Evolutionary conservation across 2,329 filamentous ascomycete genomes (phyloP), one percentile per base, ranked within the genome.

Genomic region (Talaromyces sp.): DNA sequence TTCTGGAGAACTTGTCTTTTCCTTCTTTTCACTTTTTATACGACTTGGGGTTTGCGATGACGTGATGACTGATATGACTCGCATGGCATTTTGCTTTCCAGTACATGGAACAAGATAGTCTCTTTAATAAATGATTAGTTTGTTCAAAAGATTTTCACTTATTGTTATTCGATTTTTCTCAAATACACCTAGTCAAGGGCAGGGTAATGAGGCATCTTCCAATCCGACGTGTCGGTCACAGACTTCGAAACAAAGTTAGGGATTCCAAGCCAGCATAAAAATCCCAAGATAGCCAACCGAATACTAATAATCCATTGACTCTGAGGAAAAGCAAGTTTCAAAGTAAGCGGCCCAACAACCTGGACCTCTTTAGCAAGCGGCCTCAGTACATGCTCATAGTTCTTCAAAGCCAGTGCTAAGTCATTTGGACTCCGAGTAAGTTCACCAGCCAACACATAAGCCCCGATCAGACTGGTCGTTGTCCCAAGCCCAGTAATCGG

Each of bases 371-470:
- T 20, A 19, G 20, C 16, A 39, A 39, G n/a, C 5, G 36, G 36
- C 13, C 17, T 39, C 16, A 39, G 6, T 16, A 3, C 17, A 3
- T 19, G 8, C 16, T 39, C 36, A 11, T 39, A 39, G 10, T 10
- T 20, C 36, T 39, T 39, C n/a, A 39, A 16, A 3, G 36, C 36
- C 17, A 17, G 16, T 4, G n/a, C n/a, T 7, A 39, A 20, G 20
- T 39, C 36, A 20, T 20, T 11, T 2, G 16, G 10, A 17, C 17
- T 17, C 17, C 16, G 36, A 5, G 36, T 39, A 8, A 39, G 7
- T 47, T 75, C 82, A 1, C 83, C 83, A 0, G 82, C 83, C 3
- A 86, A 71, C 2, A 84, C 65, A 60, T 85, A 86, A 0, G 80
- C 79, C 0, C 72, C 74, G 1, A 67, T 57, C 11, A 77, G 52